These are phyloP conservation scores for Trametes sanguinea DNA, from an alignment of 768 basidiomycete species.

Conservation along the genomic window DNA sequence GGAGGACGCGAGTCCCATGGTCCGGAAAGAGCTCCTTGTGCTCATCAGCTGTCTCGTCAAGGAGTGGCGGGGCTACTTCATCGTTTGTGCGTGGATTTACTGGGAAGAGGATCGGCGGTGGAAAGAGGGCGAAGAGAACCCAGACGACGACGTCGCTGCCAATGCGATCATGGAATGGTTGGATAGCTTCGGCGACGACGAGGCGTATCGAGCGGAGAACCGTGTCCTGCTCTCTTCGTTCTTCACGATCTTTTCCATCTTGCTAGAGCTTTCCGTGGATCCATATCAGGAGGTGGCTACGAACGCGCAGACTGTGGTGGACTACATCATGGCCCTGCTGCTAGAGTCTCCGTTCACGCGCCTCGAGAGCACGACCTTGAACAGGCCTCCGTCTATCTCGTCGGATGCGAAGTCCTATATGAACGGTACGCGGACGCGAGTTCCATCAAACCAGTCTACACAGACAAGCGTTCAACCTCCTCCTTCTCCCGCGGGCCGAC, in stretches of 20 bases:
- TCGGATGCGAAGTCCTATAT: slow-evolving; percentile 36
- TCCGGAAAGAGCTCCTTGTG: slow-evolving; percentile 89
- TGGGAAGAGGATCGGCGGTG: slow-evolving; percentile 87
- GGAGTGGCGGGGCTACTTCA: slow-evolving; percentile 96
- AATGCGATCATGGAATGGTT: slow-evolving; percentile 81
- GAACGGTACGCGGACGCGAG: slow-evolving; percentile 42
- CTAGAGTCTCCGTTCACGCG: slow-evolving; percentile 86
- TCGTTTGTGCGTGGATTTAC: slow-evolving; percentile 95
- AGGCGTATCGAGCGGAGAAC: slow-evolving; percentile 71
- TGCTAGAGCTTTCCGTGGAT: slow-evolving; percentile 90
- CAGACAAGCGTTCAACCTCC: slow-evolving; percentile 43
- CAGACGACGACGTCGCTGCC: slow-evolving; percentile 72
- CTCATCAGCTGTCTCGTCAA: slow-evolving; percentile 91
- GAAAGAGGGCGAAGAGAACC: slow-evolving; percentile 40
- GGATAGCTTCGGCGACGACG: slow-evolving; percentile 65
- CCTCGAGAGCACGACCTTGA: slow-evolving; percentile 67
- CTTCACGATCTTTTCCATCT: slow-evolving; percentile 86
- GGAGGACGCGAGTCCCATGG: slow-evolving; percentile 96
- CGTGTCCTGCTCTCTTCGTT: slow-evolving; percentile 86
- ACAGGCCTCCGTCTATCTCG: slow-evolving; percentile 47
- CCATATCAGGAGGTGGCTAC: slow-evolving; percentile 92
- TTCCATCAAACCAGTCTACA: slow-evolving; percentile 54
- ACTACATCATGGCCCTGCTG: slow-evolving; percentile 89
- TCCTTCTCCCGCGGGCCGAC: slow-evolving; percentile 52
- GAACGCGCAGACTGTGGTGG: slow-evolving; percentile 86